Evolutionary conservation across 1,284 basidiomycete genomes (phyloP).

Genomic region (Ustilago nuda): DNA sequence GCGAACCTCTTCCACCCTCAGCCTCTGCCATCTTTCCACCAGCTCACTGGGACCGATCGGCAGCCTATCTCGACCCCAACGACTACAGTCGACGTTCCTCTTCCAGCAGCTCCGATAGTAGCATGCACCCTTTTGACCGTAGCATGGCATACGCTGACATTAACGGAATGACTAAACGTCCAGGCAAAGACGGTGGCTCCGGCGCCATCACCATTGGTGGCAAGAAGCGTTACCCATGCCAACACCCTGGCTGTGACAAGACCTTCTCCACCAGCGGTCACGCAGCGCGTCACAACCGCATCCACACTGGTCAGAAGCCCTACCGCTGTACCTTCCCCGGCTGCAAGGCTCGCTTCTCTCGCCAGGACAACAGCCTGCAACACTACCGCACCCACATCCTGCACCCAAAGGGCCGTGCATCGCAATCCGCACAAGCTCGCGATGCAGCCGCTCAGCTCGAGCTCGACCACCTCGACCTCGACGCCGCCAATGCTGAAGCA

Average conservation of each 20-base stretch:
- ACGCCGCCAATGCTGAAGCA: constrained; percentile 49
- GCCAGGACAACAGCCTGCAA: constrained; percentile 68
- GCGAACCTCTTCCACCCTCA: constrained; percentile 43
- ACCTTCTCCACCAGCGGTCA: constrained; percentile 86
- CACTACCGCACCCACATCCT: constrained; percentile 68
- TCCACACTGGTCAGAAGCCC: constrained; percentile 75
- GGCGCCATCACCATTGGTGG: constrained; percentile 59
- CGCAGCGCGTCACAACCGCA: constrained; percentile 80
- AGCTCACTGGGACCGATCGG: constrained; percentile 48
- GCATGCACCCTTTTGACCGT: constrained; percentile 39
- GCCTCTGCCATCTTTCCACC: constrained; percentile 43
- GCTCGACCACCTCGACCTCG: constrained; percentile 41
- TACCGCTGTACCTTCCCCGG: constrained; percentile 68
- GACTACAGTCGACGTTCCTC: constrained; percentile 43
- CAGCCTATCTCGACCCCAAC: constrained; percentile 34
- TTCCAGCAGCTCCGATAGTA: constrained; percentile 34
- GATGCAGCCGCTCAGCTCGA: constrained; percentile 48
- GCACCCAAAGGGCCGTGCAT: constrained; percentile 59
- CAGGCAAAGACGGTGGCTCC: constrained; percentile 41
- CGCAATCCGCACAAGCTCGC: constrained; percentile 41
- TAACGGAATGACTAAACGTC: constrained; percentile 26
- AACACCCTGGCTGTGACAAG: constrained; percentile 74
- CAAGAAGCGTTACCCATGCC: constrained; percentile 74
- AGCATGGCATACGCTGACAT: constrained; percentile 38
- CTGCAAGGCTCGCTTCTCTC: constrained; percentile 67